Evolutionary conservation across 1,139 yeast genomes (phyloP), one percentile per base, ranked within the genome.

Genomic region (Pichia norvegensis): DNA sequence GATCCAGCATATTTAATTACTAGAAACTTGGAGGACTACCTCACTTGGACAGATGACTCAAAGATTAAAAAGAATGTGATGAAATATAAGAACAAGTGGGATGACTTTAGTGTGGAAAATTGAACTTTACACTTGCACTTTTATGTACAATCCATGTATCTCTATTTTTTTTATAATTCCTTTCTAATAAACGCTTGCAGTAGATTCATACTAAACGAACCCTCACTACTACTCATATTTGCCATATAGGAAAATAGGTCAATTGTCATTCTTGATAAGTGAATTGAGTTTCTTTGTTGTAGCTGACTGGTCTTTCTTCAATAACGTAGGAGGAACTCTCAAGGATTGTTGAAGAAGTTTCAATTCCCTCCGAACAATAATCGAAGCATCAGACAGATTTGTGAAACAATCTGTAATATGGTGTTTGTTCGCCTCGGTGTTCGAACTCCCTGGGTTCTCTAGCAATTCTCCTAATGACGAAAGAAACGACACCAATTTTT

Each of bases 1-100:
- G 98, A 94, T 63, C 95, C 98, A 4, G 97, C 98, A 0, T 92
- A 83, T 63, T 71, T 94, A 57, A 95, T 94, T 3, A 90, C 97
- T 10, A 74, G 94, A 61, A 87, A 81, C 57, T 75, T 92, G 82
- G 98, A 94, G 63, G 99, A 94, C 66, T 92, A 87, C 65, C 76
- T 94, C 58, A 94, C 98, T 1, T 94, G 99, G 99, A 95, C 86
- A 19, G 97, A 94, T 60, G 75, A 81, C 41, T 84, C 95, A 54
- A 94, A 92, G 81, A 90, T 94, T 66, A 90, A 85, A 74, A 76
- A 85, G 60, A 88, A 87, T 56, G 79, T 90, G 50, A 81, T 90
- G 67, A 85, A 85, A 67, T 94, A 85, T 69, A 83, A 86, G 68
- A 90, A 92, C 67, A 78, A 81, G 68, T 77, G 83, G 60, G 94